phyloP scores from a whole-genome alignment of 768 basidiomycete genomes.

The Gyrodon lividus region DNA sequence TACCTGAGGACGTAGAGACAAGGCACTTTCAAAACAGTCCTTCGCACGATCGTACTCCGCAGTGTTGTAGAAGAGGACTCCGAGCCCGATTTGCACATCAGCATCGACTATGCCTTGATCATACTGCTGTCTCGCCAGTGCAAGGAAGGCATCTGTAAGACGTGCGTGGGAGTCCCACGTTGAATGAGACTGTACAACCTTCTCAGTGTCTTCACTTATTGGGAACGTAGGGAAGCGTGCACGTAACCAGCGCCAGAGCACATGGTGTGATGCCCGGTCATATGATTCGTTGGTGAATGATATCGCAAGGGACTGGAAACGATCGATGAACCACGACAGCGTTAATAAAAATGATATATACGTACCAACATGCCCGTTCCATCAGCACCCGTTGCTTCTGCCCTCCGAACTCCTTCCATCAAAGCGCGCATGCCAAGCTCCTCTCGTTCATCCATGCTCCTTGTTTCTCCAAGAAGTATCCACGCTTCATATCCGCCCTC shows the following conservation, averaged over 20 bases:
- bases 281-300: constrained; percentile 94
- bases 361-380: constrained; percentile 77
- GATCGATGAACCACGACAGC: constrained; percentile 10
- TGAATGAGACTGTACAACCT: constrained; percentile 53
- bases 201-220: constrained; percentile 54
- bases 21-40: constrained; percentile 91
- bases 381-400: constrained; percentile 59
- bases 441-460: constrained; percentile 88
- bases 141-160: constrained; percentile 81
- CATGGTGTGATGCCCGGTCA: constrained; percentile 82
- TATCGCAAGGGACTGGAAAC: constrained; percentile 81
- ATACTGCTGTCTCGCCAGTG: constrained; percentile 82
- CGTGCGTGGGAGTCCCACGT: constrained; percentile 82
- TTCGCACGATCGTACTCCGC: constrained; percentile 84
- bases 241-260: constrained; percentile 82
- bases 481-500: constrained; percentile 87
- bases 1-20: constrained; percentile 74
- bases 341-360: constrained; percentile 6
- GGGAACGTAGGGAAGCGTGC: constrained; percentile 59
- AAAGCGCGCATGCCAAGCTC: constrained; percentile 80
- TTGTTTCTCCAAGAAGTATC: constrained; percentile 87
- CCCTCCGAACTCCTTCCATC: constrained; percentile 64
- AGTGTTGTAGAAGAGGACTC: constrained; percentile 89
- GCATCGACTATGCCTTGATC: constrained; percentile 70
- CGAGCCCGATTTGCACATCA: constrained; percentile 91